Evolutionary conservation across 2,329 filamentous ascomycete species (phyloP).

Genomic region (Aureobasidium lini): DNA sequence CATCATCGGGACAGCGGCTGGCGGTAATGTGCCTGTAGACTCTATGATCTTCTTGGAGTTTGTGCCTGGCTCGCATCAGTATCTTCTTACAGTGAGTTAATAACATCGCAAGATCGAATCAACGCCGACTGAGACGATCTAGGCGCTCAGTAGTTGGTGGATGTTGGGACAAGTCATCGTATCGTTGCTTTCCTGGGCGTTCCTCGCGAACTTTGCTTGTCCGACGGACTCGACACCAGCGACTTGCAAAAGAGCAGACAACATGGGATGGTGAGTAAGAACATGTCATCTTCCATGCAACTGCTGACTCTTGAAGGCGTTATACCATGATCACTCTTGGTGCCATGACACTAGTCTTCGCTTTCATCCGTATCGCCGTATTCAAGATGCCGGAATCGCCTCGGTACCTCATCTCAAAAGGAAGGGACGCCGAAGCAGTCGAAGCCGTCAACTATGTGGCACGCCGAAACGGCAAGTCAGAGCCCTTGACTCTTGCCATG

Average conservation of each 20-base stretch:
- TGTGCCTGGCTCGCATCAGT: constrained; percentile 64
- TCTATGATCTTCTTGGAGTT: constrained; percentile 79
- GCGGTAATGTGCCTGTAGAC: constrained; percentile 69
- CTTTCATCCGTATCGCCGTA: constrained; percentile 72
- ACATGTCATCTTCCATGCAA: constrained; percentile 56
- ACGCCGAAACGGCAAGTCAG: background rate
- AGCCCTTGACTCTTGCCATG: background rate
- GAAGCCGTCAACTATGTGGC: constrained; percentile 56
- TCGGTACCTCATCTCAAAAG: constrained; percentile 20
- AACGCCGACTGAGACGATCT: background rate
- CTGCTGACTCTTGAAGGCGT: background rate
- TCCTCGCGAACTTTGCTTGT: constrained; percentile 60
- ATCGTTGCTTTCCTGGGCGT: constrained; percentile 65
- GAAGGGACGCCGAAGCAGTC: constrained; percentile 35
- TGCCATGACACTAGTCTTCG: constrained; percentile 56
- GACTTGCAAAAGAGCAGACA: constrained; percentile 40
- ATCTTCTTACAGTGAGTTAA: constrained; percentile 67
- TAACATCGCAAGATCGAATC: background rate
- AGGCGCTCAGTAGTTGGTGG: constrained; percentile 46
- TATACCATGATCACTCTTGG: background rate
- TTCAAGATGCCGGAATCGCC: constrained; percentile 21
- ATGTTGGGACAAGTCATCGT: constrained; percentile 70
- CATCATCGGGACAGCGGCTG: constrained; percentile 18
- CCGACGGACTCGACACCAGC: constrained; percentile 19
- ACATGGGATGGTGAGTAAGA: constrained; percentile 69